Percentiles rank a stretch among this genome's conserved stretches.
Conservation (phyloP, 2,329 filamentous ascomycete species). For the Blastomyces parvus region DNA sequence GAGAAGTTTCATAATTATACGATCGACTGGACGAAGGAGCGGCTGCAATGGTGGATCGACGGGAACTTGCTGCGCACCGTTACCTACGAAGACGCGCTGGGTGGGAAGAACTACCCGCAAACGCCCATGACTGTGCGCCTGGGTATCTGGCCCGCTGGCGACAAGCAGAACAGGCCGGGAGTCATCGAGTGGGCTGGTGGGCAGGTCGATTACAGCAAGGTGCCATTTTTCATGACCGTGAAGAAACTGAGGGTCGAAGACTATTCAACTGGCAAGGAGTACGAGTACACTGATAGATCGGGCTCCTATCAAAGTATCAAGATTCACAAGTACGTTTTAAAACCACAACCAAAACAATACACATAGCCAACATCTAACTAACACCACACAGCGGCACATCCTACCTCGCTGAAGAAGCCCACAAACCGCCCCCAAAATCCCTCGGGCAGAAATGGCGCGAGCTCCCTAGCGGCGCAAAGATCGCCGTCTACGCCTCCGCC, state of each 20-base stretch:
- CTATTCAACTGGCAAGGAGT: constrained; percentile 53
- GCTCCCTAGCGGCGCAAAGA: constrained; percentile 40
- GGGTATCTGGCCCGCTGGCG: constrained; percentile 60
- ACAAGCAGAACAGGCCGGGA: constrained; percentile 25
- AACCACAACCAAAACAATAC: background rate
- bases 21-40: constrained; percentile 57
- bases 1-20: constrained; percentile 38
- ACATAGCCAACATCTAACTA: background rate
- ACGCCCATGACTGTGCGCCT: constrained; percentile 63
- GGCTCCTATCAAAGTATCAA: constrained; percentile 50
- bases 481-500: constrained; percentile 37
- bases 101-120: constrained; percentile 57
- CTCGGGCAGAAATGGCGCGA: constrained; percentile 35
- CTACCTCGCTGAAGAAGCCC: constrained; percentile 38
- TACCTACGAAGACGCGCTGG: constrained; percentile 54
- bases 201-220: constrained; percentile 28
- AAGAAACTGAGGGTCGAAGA: constrained; percentile 50
- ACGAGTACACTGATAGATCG: constrained; percentile 52
- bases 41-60: constrained; percentile 57
- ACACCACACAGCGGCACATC: constrained; percentile 53
- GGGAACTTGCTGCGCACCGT: constrained; percentile 53
- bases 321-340: constrained; percentile 52
- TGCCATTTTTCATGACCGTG: constrained; percentile 66
- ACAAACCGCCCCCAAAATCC: constrained; percentile 28
- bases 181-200: constrained; percentile 17